Base-by-base conservation (phyloP, 1,284 basidiomycete genomes). In the Athelia sp. region DNA sequence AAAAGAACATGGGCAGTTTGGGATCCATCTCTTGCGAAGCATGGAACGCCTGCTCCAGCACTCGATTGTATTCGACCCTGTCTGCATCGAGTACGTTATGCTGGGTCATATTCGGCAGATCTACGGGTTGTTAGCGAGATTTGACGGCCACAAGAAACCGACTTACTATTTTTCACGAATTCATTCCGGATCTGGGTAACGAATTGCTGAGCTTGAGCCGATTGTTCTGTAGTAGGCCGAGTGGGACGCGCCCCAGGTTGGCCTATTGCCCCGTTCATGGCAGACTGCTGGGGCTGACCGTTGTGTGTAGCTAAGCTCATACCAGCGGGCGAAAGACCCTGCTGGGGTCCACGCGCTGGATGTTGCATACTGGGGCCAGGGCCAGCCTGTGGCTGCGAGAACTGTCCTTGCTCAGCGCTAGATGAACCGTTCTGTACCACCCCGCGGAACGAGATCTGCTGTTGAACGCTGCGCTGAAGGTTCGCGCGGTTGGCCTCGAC, bases 401-500 rank as follows among this genome's bases (percentile, higher is more conserved):
- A 40, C 36, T n/a, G 15, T 29, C 26, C n/a, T 40, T 40, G 36
- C n/a, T 40, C 36, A 9, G 6, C 36, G n/a, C 36, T 40, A n/a
- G 36, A 6, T 6, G 43, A 6, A n/a, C 18, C 22, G 22, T 44
- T 21, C 23, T 26, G 43, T 15, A 23, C 21, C 13, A 42, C 26
- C 24, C 32, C 52, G 22, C 68, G 68, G 55, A 79, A 80, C 17
- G 59, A 53, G 11, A 63, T 65, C 58, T 77, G 73, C 38, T 73
- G 71, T 47, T 70, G 63, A 1, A 59, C 57, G 19, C 61, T 63
- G 24, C 70, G 64, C 58, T 76, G 74, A 19, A 84, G 58, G 18
- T 65, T 60, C 2, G 70, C 34, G 38, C 87, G 78, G 59, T 84
- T 59, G 3, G 55, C 55, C 53, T 89, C 87, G 35, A 90, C 75